A percentile compares a stretch with the other conserved stretches of the same genome.
These are phyloP conservation scores for Aspergillus ochraceoroseus DNA, from an alignment of 2,329 filamentous ascomycete genomes.

Conservation along the genomic window DNA sequence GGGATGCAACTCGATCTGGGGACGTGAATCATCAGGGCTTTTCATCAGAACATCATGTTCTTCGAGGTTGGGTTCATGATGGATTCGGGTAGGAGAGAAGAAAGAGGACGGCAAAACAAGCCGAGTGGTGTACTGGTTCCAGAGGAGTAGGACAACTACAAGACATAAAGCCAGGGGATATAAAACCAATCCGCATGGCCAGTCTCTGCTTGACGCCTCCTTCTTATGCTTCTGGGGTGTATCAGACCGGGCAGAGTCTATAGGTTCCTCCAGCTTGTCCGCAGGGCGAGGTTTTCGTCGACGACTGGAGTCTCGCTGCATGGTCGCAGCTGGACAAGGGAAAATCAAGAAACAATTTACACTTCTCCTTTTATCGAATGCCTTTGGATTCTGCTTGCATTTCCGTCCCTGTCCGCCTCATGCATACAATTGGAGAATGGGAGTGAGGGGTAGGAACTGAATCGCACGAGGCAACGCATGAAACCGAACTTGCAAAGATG, in stretches of 20 bases:
- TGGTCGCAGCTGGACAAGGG: slow-evolving; percentile 8
- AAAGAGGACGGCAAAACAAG: too few species aligned
- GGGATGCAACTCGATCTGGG: slow-evolving; percentile 38
- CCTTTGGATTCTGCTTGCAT: too few species aligned
- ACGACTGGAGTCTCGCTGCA: slow-evolving; percentile 22
- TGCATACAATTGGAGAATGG: too few species aligned
- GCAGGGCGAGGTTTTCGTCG: slow-evolving; percentile 4
- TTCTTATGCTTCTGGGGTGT: not conserved
- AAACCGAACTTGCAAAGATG: too few species aligned
- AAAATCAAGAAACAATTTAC: too few species aligned
- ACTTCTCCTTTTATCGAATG: too few species aligned
- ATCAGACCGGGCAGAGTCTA: not conserved
- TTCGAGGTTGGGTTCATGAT: not conserved
- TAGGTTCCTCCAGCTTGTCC: not conserved
- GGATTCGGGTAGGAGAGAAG: not conserved
- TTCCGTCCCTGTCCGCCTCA: too few species aligned
- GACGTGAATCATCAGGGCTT: slow-evolving; percentile 15
- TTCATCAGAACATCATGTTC: not conserved
- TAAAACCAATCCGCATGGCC: not conserved
- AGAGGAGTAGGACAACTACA: too few species aligned
- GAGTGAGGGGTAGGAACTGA: too few species aligned
- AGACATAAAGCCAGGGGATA: slow-evolving; percentile 9
- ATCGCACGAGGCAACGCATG: too few species aligned
- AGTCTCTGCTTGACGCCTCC: not conserved
- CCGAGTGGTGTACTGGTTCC: too few species aligned